Conservation (phyloP, 164 flowering plant species). For the Vitis amurensis region DNA sequence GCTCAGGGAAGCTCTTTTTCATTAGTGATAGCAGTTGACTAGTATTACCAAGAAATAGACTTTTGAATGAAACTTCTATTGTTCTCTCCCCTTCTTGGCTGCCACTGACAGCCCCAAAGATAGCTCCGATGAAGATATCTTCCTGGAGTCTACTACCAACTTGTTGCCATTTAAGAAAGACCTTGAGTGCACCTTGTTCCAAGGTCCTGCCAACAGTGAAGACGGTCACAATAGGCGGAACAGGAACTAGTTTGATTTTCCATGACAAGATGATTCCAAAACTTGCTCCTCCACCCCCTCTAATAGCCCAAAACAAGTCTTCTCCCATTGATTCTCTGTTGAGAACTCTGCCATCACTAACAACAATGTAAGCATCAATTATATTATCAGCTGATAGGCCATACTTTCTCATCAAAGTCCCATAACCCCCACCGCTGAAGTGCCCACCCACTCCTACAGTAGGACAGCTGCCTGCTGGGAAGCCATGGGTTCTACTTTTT, state of each 20-base stretch:
- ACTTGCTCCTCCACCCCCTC: constrained; percentile 6
- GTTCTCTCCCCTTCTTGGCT: not conserved
- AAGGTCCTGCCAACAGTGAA: not conserved
- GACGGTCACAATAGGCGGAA: constrained; percentile 12
- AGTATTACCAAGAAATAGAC: not conserved
- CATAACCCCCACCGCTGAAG: not conserved
- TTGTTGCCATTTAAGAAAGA: constrained; percentile 5
- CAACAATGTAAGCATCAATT: no score
- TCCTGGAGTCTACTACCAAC: not conserved
- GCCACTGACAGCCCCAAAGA: not conserved
- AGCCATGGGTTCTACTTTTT: no score
- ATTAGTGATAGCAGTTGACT: not conserved
- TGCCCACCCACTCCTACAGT: no score
- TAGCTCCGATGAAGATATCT: constrained; percentile 5
- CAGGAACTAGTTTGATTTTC: constrained; percentile 13
- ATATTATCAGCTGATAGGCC: no score
- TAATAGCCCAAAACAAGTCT: not conserved
- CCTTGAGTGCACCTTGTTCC: constrained; percentile 4
- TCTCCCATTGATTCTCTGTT: no score
- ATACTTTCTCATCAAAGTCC: no score
- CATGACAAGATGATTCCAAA: constrained; percentile 12
- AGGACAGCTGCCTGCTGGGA: no score
- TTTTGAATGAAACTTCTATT: not conserved
- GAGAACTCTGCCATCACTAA: no score
- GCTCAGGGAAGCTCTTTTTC: constrained; percentile 5